Conservation (phyloP, 2,329 filamentous ascomycete genomes). For the Alternaria ventricosa region DNA sequence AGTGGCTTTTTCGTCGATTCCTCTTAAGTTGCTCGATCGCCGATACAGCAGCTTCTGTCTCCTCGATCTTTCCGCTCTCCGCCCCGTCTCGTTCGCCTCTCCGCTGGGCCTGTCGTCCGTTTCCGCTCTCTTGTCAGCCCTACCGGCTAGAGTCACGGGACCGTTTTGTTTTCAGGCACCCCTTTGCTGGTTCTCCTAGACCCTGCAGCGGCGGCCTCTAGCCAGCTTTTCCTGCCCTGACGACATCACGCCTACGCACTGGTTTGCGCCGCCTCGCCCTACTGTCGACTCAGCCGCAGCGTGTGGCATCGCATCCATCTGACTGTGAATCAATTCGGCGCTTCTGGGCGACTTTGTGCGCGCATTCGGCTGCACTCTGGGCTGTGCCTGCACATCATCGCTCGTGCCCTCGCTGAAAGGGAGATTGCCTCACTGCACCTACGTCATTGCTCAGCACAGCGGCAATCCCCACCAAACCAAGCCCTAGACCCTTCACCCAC, state of each 20-base stretch:
- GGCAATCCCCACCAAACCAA: constrained; percentile 15
- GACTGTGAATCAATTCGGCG: neutral
- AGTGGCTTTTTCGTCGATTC: constrained; percentile 6
- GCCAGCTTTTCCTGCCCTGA: constrained; percentile 4
- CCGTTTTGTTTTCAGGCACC: neutral
- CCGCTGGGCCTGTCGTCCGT: constrained; percentile 4
- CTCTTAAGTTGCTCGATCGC: constrained; percentile 15
- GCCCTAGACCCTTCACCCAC: neutral
- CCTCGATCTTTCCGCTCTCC: constrained; percentile 2
- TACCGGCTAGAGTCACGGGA: constrained; percentile 12
- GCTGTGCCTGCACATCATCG: constrained; percentile 12
- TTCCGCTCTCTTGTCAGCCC: constrained; percentile 9
- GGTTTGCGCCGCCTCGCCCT: neutral
- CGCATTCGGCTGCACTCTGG: neutral
- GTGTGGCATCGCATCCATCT: neutral
- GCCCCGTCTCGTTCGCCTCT: constrained; percentile 4
- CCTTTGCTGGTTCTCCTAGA: constrained; percentile 2
- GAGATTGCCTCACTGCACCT: constrained; percentile 5
- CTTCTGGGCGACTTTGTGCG: neutral
- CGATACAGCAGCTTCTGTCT: neutral
- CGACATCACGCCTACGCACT: neutral
- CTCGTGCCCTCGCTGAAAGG: constrained; percentile 1
- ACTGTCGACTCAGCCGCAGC: neutral
- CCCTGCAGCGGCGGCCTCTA: constrained; percentile 7
- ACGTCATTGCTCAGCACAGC: constrained; percentile 13